Conservation (phyloP, 2,329 filamentous ascomycete genomes). For the Orbilia ellipsospora region DNA sequence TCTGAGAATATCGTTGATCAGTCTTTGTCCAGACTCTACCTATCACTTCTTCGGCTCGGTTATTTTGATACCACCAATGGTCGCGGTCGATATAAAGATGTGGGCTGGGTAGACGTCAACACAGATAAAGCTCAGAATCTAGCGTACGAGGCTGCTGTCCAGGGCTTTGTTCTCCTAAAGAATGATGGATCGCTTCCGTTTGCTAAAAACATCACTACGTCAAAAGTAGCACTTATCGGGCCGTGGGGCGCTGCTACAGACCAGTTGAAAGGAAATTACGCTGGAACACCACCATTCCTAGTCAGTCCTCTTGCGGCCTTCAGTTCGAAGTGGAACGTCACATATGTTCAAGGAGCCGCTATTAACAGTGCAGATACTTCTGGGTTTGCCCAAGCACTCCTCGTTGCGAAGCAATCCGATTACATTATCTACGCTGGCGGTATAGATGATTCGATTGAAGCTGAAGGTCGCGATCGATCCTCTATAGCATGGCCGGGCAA, state of each 20-base stretch:
- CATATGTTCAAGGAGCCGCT: neutral
- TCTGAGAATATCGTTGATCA: neutral
- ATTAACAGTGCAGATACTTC: neutral
- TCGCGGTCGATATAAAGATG: neutral
- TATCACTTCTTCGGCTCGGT: neutral
- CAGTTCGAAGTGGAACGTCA: neutral
- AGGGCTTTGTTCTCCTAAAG: neutral
- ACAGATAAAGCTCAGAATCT: neutral
- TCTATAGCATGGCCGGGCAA: neutral
- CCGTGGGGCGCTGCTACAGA: neutral
- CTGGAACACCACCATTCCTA: neutral
- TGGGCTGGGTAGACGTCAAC: neutral
- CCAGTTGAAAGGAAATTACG: constrained; percentile 1
- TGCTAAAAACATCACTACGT: constrained; percentile 1
- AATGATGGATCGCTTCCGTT: neutral
- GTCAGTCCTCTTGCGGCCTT: neutral
- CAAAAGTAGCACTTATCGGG: neutral
- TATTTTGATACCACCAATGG: neutral
- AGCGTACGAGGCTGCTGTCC: neutral
- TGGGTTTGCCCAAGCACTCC: neutral
- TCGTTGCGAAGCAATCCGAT: neutral
- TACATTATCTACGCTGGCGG: neutral
- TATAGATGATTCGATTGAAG: neutral
- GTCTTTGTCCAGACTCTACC: neutral
- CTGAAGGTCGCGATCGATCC: neutral